A percentile compares a stretch with the other conserved stretches of the same genome.
Evolutionary conservation across 129 eudicot species (phyloP).

Genomic region (Pulicaria dysenterica): DNA sequence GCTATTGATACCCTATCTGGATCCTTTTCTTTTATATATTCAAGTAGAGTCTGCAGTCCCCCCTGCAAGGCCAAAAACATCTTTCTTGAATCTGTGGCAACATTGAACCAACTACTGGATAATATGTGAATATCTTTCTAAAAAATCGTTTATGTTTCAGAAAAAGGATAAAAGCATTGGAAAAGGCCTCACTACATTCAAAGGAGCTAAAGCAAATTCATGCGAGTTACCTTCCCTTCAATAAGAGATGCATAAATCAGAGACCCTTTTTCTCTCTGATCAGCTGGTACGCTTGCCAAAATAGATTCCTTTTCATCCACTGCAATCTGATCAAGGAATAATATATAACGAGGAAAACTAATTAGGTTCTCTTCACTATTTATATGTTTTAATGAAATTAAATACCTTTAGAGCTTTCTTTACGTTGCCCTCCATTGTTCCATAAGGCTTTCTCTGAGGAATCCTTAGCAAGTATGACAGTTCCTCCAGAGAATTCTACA

Average conservation of each 20-base stretch:
- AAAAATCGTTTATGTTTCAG: not conserved
- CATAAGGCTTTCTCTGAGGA: constrained; percentile 95
- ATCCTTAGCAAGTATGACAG: constrained; percentile 89
- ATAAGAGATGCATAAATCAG: constrained; percentile 68
- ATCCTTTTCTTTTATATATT: constrained; percentile 80
- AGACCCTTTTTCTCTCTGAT: constrained; percentile 73
- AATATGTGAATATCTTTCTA: not conserved
- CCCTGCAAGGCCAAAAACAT: constrained; percentile 49
- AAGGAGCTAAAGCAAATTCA: constrained; percentile 16
- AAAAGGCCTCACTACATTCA: not conserved
- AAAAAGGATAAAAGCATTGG: constrained; percentile 10
- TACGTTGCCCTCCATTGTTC: constrained; percentile 98
- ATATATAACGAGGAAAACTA: not conserved
- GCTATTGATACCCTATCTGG: constrained; percentile 82
- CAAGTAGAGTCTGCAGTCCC: constrained; percentile 76
- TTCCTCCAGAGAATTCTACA: constrained; percentile 91
- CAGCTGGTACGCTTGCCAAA: constrained; percentile 77
- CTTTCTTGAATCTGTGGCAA: constrained; percentile 7
- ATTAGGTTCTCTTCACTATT: not conserved
- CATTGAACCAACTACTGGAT: constrained; percentile 8
- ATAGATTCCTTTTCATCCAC: constrained; percentile 85
- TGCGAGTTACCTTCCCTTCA: constrained; percentile 76
- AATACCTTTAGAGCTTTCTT: constrained; percentile 92
- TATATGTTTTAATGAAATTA: not conserved
- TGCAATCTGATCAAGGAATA: constrained; percentile 64